Conservation (phyloP, 2,329 filamentous ascomycete genomes). For the Verticillium nonalfalfae region DNA sequence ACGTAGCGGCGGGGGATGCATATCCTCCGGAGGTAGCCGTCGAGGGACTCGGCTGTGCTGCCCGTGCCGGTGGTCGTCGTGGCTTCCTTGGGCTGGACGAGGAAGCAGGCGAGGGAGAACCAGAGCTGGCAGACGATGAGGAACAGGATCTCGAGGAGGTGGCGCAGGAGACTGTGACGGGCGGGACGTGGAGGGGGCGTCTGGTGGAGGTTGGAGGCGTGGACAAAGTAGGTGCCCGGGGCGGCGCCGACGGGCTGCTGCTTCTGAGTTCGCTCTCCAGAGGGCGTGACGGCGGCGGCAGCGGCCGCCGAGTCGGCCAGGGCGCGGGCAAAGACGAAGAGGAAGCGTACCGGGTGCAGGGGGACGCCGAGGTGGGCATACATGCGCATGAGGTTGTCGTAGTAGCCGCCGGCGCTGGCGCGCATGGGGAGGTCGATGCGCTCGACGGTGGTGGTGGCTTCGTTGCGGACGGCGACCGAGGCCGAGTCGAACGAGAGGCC, state of each 20-base stretch:
- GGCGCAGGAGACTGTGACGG: slow-evolving; percentile 24
- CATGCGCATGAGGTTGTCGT: slow-evolving; percentile 47
- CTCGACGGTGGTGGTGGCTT: slow-evolving; percentile 20
- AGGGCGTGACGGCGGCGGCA: not conserved
- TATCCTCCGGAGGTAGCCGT: slow-evolving; percentile 43
- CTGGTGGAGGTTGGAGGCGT: slow-evolving; percentile 48
- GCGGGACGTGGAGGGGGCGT: slow-evolving; percentile 34
- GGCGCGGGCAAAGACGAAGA: slow-evolving; percentile 42
- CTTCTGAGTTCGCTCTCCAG: not conserved
- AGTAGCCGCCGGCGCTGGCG: slow-evolving; percentile 36
- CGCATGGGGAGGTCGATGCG: slow-evolving; percentile 33
- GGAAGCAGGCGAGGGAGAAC: slow-evolving; percentile 46
- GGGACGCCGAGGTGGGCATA: slow-evolving; percentile 46
- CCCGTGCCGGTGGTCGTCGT: not conserved
- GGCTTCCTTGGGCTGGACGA: slow-evolving; percentile 26
- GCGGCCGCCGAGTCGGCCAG: slow-evolving; percentile 1
- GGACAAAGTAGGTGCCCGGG: slow-evolving; percentile 38
- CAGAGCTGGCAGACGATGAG: slow-evolving; percentile 43
- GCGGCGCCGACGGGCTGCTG: slow-evolving; percentile 9
- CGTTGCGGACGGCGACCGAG: slow-evolving; percentile 27
- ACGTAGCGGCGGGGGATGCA: slow-evolving; percentile 39
- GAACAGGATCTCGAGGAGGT: slow-evolving; percentile 36
- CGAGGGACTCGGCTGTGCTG: slow-evolving; percentile 35
- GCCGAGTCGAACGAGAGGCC: slow-evolving; percentile 29
- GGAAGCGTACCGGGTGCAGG: slow-evolving; percentile 42